Evolutionary conservation across 768 basidiomycete genomes (phyloP).

Genomic region (Auriscalpium vulgare): DNA sequence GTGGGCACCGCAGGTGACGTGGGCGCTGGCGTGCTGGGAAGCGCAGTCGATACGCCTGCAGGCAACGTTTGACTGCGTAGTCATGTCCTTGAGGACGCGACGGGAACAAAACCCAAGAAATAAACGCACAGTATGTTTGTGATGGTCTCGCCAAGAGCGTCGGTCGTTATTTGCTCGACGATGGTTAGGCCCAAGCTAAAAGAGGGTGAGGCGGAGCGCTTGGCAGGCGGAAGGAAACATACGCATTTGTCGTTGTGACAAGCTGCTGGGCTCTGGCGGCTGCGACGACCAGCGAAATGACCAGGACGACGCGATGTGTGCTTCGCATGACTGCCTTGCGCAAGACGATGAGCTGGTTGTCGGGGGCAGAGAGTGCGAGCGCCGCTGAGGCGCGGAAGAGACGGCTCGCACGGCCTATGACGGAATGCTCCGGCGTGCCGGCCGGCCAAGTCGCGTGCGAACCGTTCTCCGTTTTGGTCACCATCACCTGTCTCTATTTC

Average conservation of each 20-base stretch:
- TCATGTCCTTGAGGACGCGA: neutral
- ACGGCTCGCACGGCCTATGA: neutral
- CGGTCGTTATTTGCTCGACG: slow-evolving; percentile 38
- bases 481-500: neutral
- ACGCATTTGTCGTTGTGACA: slow-evolving; percentile 40
- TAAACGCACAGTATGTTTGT: slow-evolving; percentile 38
- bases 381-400: slow-evolving; percentile 7
- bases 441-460: neutral
- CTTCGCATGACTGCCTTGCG: slow-evolving; percentile 5
- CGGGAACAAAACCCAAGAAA: too few species aligned
- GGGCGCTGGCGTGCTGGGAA: neutral
- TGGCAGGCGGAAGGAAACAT: slow-evolving; percentile 16
- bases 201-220: slow-evolving; percentile 3
- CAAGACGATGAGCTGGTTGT: neutral
- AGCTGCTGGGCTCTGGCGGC: slow-evolving; percentile 31
- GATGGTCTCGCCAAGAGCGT: slow-evolving; percentile 30
- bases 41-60: neutral
- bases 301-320: neutral
- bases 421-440: neutral
- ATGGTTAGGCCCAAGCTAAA: slow-evolving; percentile 42
- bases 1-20: slow-evolving; percentile 10
- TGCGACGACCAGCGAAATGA: slow-evolving; percentile 16
- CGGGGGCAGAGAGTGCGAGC: neutral
- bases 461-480: neutral
- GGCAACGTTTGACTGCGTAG: slow-evolving; percentile 12